Percentiles rank a stretch among this genome's conserved stretches.
Evolutionary conservation across 1,139 yeast species (phyloP).

Genomic region (Yamadazyma sp.): DNA sequence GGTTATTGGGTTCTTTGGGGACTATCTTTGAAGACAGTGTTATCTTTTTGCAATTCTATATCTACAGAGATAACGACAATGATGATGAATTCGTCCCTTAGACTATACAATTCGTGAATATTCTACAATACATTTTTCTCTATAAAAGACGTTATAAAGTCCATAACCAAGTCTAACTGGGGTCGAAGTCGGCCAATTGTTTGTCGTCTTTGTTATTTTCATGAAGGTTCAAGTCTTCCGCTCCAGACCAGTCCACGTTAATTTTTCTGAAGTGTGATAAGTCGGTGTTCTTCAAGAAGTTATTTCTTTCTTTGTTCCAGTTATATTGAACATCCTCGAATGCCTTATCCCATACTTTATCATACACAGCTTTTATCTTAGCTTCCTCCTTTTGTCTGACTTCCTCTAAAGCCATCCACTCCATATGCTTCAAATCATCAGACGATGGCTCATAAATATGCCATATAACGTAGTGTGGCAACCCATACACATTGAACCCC

Average conservation of each 20-base stretch:
- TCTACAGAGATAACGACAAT: conserved; percentile 40
- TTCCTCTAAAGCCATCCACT: conserved; percentile 95
- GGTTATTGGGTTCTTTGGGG: conserved; percentile 76
- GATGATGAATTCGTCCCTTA: conserved; percentile 16
- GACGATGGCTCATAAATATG: conserved; percentile 87
- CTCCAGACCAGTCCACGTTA: conserved; percentile 69
- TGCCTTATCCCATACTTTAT: conserved; percentile 73
- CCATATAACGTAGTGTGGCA: conserved; percentile 91
- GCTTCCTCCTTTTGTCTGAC: conserved; percentile 69
- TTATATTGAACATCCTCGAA: conserved; percentile 69
- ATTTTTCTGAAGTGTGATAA: conserved; percentile 48
- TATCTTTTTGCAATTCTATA: conserved; percentile 64
- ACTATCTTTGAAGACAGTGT: conserved; percentile 67
- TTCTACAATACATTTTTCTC: neutral
- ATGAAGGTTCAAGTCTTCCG: conserved; percentile 44
- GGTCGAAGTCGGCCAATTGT: conserved; percentile 45
- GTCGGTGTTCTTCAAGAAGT: conserved; percentile 74
- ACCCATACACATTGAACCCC: conserved; percentile 80
- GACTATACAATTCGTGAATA: conserved; percentile 1
- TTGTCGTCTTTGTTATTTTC: conserved; percentile 24
- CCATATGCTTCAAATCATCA: conserved; percentile 90
- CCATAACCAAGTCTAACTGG: conserved; percentile 23
- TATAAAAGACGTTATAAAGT: neutral
- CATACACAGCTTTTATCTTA: conserved; percentile 65
- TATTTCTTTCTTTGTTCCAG: conserved; percentile 67